Evolutionary conservation across 805 yeast species (phyloP).

Genomic region (Candida ficus): DNA sequence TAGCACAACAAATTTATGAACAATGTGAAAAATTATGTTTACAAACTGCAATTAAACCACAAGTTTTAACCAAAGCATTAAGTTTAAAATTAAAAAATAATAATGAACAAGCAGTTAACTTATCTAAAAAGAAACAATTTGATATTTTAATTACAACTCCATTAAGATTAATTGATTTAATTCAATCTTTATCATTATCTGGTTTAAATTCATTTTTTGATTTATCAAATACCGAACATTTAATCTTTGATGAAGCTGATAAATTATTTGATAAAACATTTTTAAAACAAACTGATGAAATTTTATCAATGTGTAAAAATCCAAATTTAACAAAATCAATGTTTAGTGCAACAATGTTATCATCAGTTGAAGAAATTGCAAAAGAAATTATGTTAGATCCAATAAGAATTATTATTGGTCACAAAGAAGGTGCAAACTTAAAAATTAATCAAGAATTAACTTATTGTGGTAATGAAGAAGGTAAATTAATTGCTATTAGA

Average conservation of each 20-base stretch:
- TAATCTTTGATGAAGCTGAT: slow-evolving; percentile 95
- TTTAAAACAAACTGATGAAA: slow-evolving; percentile 84
- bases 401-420: slow-evolving; percentile 83
- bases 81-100: slow-evolving; percentile 64
- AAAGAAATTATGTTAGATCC: slow-evolving; percentile 71
- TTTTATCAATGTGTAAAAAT: slow-evolving; percentile 45
- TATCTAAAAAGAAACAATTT: slow-evolving; percentile 54
- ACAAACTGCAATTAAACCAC: slow-evolving; percentile 43
- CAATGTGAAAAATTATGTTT: slow-evolving; percentile 56
- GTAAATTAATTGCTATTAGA: slow-evolving; percentile 87
- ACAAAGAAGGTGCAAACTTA: slow-evolving; percentile 85
- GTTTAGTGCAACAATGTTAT: slow-evolving; percentile 94
- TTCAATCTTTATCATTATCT: slow-evolving; percentile 44
- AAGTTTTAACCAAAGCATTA: slow-evolving; percentile 64
- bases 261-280: slow-evolving; percentile 83
- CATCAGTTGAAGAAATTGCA: slow-evolving; percentile 87
- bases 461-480: slow-evolving; percentile 91
- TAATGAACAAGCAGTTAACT: slow-evolving; percentile 16
- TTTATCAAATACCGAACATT: slow-evolving; percentile 60
- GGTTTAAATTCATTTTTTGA: slow-evolving; percentile 31
- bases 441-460: slow-evolving; percentile 78
- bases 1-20: slow-evolving; percentile 78
- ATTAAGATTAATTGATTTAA: slow-evolving; percentile 73
- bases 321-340: slow-evolving; percentile 57
- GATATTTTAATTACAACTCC: slow-evolving; percentile 89